A percentile compares a stretch with the other conserved stretches of the same genome.
These are phyloP conservation scores for Aspergillus bombycis DNA, from an alignment of 2,329 filamentous ascomycete genomes.

Conservation along the genomic window DNA sequence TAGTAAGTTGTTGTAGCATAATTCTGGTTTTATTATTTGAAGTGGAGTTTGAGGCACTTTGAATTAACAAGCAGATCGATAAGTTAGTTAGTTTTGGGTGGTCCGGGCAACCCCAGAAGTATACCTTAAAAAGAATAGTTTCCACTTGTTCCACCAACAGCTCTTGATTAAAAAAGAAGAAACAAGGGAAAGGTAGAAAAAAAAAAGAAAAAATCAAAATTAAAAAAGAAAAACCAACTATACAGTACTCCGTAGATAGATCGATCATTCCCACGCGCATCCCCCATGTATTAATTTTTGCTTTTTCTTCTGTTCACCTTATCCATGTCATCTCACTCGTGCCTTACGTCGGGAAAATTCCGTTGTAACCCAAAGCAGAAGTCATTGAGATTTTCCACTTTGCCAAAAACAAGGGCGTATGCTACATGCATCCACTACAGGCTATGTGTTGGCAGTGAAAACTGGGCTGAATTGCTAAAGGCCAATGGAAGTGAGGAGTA, in stretches of 20 bases:
- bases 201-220: background rate
- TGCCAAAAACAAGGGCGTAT: background rate
- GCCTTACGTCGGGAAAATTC: constrained; percentile 2
- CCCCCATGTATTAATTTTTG: background rate
- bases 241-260: background rate
- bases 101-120: constrained; percentile 26
- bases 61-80: constrained; percentile 3
- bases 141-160: background rate
- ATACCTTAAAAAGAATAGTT: background rate
- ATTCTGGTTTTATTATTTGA: constrained; percentile 16
- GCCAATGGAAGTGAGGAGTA: background rate
- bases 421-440: background rate
- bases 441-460: background rate
- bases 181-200: background rate
- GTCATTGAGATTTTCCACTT: background rate
- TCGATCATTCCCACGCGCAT: background rate
- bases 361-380: background rate
- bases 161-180: background rate
- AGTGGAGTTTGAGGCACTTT: constrained; percentile 13
- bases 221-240: background rate
- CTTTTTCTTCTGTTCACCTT: background rate
- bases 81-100: constrained; percentile 22
- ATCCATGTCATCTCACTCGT: background rate
- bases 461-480: background rate
- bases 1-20: constrained; percentile 1